Conservation (phyloP, 2,329 filamentous ascomycete genomes). For the Penicillium fuscoglaucum region DNA sequence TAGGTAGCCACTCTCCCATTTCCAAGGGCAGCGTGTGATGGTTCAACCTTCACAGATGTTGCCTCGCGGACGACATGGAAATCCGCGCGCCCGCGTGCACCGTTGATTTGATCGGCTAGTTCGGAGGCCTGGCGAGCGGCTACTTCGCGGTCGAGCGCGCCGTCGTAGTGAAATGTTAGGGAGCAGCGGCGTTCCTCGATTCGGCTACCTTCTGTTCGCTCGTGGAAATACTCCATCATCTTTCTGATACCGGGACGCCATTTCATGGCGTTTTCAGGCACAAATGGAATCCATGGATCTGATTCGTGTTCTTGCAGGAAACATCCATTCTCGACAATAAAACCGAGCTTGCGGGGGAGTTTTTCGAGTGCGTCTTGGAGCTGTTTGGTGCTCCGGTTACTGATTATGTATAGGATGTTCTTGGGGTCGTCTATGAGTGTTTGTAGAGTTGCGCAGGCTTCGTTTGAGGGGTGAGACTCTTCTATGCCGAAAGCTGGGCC, state of each 20-base stretch:
- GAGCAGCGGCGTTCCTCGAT: constrained; percentile 86
- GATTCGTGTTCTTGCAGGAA: constrained; percentile 71
- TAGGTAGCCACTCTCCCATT: constrained; percentile 60
- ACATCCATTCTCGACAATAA: constrained; percentile 92
- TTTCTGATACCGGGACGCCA: constrained; percentile 83
- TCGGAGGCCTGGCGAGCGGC: constrained; percentile 82
- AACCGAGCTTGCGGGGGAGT: constrained; percentile 67
- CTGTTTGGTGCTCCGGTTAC: constrained; percentile 76
- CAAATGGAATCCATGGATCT: constrained; percentile 71
- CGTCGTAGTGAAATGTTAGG: constrained; percentile 82
- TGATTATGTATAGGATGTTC: constrained; percentile 90
- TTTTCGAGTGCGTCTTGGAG: constrained; percentile 73
- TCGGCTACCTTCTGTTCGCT: constrained; percentile 80
- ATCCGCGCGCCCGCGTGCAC: constrained; percentile 76
- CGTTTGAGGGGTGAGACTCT: constrained; percentile 71
- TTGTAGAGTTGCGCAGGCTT: constrained; percentile 74
- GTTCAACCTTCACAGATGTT: constrained; percentile 77
- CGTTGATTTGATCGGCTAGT: constrained; percentile 90
- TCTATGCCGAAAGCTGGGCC: constrained; percentile 59
- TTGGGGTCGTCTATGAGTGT: constrained; percentile 73
- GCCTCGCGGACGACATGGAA: constrained; percentile 83
- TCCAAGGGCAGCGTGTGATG: constrained; percentile 61
- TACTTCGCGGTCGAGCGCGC: constrained; percentile 70
- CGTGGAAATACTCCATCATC: constrained; percentile 83
- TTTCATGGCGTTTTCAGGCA: constrained; percentile 64